Evolutionary conservation across 148 eudicot species (phyloP).

Genomic region (Rhododendron henanense): DNA sequence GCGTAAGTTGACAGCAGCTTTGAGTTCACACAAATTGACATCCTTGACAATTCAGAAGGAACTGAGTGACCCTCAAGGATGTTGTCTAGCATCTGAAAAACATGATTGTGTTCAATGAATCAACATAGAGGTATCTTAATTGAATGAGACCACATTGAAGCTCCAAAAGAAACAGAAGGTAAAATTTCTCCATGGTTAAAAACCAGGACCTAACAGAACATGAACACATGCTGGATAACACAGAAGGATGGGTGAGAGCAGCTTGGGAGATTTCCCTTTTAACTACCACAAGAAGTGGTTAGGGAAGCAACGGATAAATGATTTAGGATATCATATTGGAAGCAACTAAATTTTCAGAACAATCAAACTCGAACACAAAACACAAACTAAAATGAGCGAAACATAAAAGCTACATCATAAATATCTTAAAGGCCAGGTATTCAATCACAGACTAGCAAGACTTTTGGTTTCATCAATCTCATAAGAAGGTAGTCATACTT

Average conservation of each 20-base stretch:
- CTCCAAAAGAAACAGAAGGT: not conserved
- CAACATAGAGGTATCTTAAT: not conserved
- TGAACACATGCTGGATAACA: not conserved
- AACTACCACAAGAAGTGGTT: not conserved
- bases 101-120: not conserved
- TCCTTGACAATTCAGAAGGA: conserved; percentile 70
- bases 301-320: not conserved
- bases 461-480: not conserved
- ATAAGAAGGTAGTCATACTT: conserved; percentile 33
- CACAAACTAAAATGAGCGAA: not conserved
- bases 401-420: not conserved
- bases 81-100: conserved; percentile 55
- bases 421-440: not conserved
- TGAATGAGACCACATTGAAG: not conserved
- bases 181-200: not conserved
- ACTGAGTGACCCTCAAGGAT: conserved; percentile 49
- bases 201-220: not conserved
- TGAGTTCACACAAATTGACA: conserved; percentile 62
- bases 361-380: not conserved
- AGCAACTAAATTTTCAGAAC: not conserved
- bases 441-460: not conserved
- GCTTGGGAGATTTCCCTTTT: not conserved
- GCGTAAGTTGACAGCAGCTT: conserved; percentile 49
- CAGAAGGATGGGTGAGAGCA: not conserved
- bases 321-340: not conserved